Percentiles rank a stretch among this genome's conserved stretches.
These are phyloP conservation scores for Arabis hirsuta DNA, from an alignment of 345 rosid genomes.

Conservation along the genomic window DNA sequence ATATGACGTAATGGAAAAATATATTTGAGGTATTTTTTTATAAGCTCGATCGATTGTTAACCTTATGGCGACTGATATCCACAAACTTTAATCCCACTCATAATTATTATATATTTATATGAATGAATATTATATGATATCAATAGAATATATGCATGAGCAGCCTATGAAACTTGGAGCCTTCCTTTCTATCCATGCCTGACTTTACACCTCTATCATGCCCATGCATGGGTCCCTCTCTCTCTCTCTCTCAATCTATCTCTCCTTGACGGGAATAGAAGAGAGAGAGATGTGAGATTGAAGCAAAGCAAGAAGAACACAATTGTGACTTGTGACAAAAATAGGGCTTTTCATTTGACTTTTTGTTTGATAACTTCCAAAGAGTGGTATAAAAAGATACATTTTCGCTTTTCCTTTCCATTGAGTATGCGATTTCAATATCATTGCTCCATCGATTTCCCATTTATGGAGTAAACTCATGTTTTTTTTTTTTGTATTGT, in stretches of 20 bases:
- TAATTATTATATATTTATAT: slow-evolving; percentile 25
- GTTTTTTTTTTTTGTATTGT: slow-evolving; percentile 33
- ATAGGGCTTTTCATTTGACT: slow-evolving; percentile 39
- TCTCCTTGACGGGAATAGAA: background rate
- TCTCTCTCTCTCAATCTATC: background rate
- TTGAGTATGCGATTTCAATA: slow-evolving; percentile 38
- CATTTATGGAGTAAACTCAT: slow-evolving; percentile 39
- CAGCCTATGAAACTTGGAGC: slow-evolving; percentile 47
- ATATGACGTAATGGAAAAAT: slow-evolving; percentile 35
- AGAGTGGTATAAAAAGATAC: slow-evolving; percentile 34
- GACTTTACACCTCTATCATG: slow-evolving; percentile 48
- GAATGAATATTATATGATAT: slow-evolving; percentile 32
- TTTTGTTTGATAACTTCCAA: slow-evolving; percentile 25
- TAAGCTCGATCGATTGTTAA: slow-evolving; percentile 22
- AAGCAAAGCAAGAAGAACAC: slow-evolving; percentile 43
- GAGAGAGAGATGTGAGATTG: slow-evolving; percentile 40
- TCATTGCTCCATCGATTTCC: slow-evolving; percentile 41
- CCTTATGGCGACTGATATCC: slow-evolving; percentile 37
- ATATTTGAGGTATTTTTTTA: slow-evolving; percentile 7
- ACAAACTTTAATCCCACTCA: slow-evolving; percentile 46
- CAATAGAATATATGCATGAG: slow-evolving; percentile 36
- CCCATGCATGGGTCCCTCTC: slow-evolving; percentile 48
- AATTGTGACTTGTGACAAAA: slow-evolving; percentile 34
- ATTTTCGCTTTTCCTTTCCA: slow-evolving; percentile 32
- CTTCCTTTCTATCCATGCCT: slow-evolving; percentile 45